Conservation (phyloP, 148 eudicot species). For the Vaccinium darrowii region DNA sequence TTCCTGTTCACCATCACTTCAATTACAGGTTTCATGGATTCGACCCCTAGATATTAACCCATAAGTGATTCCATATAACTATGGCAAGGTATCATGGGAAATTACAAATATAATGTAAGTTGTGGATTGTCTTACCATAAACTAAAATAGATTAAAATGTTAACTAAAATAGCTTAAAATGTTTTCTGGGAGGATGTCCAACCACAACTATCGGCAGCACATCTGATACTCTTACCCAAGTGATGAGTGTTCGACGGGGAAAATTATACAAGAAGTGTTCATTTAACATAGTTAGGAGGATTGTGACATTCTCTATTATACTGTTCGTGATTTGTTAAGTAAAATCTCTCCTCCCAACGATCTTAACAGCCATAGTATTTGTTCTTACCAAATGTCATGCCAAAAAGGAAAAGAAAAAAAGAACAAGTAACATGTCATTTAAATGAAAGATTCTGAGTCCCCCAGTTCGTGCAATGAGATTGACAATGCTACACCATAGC, state of each 20-base stretch:
- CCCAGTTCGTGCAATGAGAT: neutral
- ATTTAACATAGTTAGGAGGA: neutral
- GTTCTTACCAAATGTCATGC: too few relatives aligned
- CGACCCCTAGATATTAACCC: neutral
- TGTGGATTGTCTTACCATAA: neutral
- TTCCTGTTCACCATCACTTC: neutral
- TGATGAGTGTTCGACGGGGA: neutral
- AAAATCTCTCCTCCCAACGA: neutral
- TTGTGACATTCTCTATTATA: neutral
- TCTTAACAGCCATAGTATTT: neutral
- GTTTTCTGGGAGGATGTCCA: neutral
- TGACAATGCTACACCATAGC: neutral
- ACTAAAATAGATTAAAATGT: neutral
- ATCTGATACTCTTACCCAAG: neutral
- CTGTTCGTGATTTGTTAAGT: neutral
- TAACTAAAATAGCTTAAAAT: neutral
- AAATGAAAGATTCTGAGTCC: neutral
- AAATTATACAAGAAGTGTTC: neutral
- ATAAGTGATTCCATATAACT: neutral
- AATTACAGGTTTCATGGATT: neutral
- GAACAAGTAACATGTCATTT: neutral
- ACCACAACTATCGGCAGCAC: neutral
- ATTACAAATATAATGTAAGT: neutral
- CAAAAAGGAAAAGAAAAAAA: neutral
- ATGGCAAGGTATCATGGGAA: neutral